These are phyloP conservation scores for Trichoderma simmonsii DNA, from an alignment of 2,329 filamentous ascomycete species.

Conservation along the genomic window DNA sequence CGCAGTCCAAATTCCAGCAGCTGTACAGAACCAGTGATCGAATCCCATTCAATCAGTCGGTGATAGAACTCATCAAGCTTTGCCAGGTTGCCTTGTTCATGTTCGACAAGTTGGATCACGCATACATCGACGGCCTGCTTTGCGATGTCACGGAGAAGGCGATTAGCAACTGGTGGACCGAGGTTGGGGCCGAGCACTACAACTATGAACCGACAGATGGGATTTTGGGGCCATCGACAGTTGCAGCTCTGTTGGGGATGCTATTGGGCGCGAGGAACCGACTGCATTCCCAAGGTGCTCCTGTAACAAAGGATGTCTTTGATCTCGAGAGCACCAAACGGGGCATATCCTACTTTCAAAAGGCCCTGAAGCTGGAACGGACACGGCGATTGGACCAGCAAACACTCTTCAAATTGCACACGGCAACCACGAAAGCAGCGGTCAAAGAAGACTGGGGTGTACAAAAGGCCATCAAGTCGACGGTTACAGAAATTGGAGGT, in stretches of 20 bases:
- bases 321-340: slow-evolving; percentile 79
- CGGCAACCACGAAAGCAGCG: slow-evolving; percentile 83
- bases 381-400: slow-evolving; percentile 78
- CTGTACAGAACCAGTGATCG: slow-evolving; percentile 85
- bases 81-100: slow-evolving; percentile 86
- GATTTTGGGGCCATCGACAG: slow-evolving; percentile 86
- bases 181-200: slow-evolving; percentile 87
- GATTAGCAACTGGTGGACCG: slow-evolving; percentile 93
- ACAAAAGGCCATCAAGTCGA: slow-evolving; percentile 92
- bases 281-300: slow-evolving; percentile 77
- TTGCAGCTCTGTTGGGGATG: slow-evolving; percentile 81
- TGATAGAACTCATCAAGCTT: slow-evolving; percentile 83
- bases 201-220: slow-evolving; percentile 91
- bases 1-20: slow-evolving; percentile 86
- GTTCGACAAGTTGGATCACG: slow-evolving; percentile 81
- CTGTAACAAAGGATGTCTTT: slow-evolving; percentile 87
- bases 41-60: slow-evolving; percentile 72
- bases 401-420: slow-evolving; percentile 77
- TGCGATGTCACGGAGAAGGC: slow-evolving; percentile 92
- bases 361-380: slow-evolving; percentile 74
- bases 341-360: slow-evolving; percentile 85
- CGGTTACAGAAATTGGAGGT: slow-evolving; percentile 87
- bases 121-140: slow-evolving; percentile 86
- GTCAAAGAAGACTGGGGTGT: slow-evolving; percentile 87
- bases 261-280: slow-evolving; percentile 88